Evolutionary conservation across 495 filamentous ascomycete species (phyloP).

Genomic region (Parachaetomium inaequale): DNA sequence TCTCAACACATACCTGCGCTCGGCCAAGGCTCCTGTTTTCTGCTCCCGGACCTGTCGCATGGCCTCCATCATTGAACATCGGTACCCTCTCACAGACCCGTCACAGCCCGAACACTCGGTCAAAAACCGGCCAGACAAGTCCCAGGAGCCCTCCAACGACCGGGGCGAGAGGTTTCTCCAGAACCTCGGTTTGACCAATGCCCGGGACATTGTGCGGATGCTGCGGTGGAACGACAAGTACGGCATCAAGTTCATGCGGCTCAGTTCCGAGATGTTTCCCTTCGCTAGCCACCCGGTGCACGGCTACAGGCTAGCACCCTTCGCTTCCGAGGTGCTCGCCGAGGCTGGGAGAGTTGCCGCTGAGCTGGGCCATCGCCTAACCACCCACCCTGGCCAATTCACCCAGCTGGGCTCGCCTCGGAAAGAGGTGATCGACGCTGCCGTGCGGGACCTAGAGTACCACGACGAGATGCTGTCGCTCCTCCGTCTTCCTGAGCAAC

Average conservation of each 20-base stretch:
- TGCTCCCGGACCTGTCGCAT: slow-evolving; percentile 90
- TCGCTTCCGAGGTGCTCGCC: slow-evolving; percentile 73
- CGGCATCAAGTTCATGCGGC: slow-evolving; percentile 85
- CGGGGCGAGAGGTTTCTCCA: slow-evolving; percentile 70
- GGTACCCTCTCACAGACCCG: slow-evolving; percentile 73
- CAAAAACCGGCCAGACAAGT: slow-evolving; percentile 77
- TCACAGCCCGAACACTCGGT: slow-evolving; percentile 70
- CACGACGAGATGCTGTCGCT: slow-evolving; percentile 82
- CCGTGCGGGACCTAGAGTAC: slow-evolving; percentile 81
- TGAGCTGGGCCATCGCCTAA: slow-evolving; percentile 79
- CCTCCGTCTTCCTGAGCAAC: slow-evolving; percentile 72
- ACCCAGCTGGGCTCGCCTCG: slow-evolving; percentile 85
- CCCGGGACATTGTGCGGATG: slow-evolving; percentile 78
- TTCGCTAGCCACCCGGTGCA: slow-evolving; percentile 86
- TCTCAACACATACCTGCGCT: slow-evolving; percentile 87
- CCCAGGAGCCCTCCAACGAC: slow-evolving; percentile 56
- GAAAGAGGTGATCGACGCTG: slow-evolving; percentile 66
- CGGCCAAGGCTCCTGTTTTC: slow-evolving; percentile 81
- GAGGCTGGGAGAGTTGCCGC: slow-evolving; percentile 75
- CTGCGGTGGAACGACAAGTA: slow-evolving; percentile 92
- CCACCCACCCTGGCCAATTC: slow-evolving; percentile 89
- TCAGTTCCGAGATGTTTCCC: slow-evolving; percentile 95
- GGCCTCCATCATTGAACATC: slow-evolving; percentile 82
- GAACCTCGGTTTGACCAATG: slow-evolving; percentile 74
- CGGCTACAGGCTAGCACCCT: slow-evolving; percentile 82